phyloP scores from a whole-genome alignment of 2,329 filamentous ascomycete genomes.

The Colletotrichum camelliae region DNA sequence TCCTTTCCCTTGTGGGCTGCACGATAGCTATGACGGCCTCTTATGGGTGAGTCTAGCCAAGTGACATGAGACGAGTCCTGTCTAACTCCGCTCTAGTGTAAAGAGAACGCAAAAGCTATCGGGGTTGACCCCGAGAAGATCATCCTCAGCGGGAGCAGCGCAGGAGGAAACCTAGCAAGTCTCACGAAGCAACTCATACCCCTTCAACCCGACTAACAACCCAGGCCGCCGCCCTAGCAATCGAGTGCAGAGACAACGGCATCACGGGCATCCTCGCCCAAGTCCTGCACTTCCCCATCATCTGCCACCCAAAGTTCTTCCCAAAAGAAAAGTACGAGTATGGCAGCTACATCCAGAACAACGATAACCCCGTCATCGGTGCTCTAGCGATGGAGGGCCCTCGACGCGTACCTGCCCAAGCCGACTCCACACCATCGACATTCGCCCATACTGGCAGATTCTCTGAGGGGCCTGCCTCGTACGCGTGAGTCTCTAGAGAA shows the following conservation, averaged over 20 bases:
- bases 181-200: background rate
- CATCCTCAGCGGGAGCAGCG: constrained; percentile 40
- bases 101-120: constrained; percentile 31
- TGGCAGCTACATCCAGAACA: constrained; percentile 38
- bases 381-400: constrained; percentile 34
- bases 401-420: constrained; percentile 36
- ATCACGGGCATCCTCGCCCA: constrained; percentile 37
- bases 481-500: constrained; percentile 30
- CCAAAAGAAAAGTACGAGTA: constrained; percentile 38
- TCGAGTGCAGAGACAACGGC: constrained; percentile 35
- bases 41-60: constrained; percentile 33
- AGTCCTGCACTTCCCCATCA: constrained; percentile 38
- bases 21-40: constrained; percentile 42
- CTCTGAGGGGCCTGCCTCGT: constrained; percentile 34
- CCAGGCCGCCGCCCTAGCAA: constrained; percentile 24
- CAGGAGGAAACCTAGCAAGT: constrained; percentile 39
- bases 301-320: constrained; percentile 41
- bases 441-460: constrained; percentile 37
- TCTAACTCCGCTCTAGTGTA: constrained; percentile 26
- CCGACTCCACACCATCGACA: constrained; percentile 32
- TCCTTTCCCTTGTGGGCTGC: constrained; percentile 35
- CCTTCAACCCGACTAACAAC: background rate
- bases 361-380: constrained; percentile 33
- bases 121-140: constrained; percentile 38
- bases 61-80: background rate